Percentiles rank a stretch among this genome's conserved stretches.
phyloP scores from a whole-genome alignment of 1,284 basidiomycete genomes.

The Cutaneotrichosporon cavernicola region DNA sequence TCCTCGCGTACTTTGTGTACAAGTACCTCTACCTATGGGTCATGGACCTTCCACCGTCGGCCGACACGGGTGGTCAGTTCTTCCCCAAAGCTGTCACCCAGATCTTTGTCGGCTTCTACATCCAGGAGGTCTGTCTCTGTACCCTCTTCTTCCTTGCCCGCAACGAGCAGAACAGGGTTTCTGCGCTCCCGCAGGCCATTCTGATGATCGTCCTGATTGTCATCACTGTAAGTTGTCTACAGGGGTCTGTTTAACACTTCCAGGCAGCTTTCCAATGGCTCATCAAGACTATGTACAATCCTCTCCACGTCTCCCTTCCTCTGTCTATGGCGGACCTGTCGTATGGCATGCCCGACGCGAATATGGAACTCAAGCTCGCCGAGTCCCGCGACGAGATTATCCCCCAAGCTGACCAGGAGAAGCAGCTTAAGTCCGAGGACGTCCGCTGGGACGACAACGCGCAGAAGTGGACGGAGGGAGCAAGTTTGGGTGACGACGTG shows the following conservation, averaged over 20 bases:
- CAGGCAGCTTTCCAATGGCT: conserved; percentile 63
- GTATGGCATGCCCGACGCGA: conserved; percentile 54
- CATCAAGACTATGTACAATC: conserved; percentile 63
- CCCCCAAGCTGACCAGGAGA: conserved; percentile 8
- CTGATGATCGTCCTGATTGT: conserved; percentile 81
- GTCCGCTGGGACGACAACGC: background rate
- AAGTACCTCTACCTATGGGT: conserved; percentile 84
- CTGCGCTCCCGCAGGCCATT: conserved; percentile 68
- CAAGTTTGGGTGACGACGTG: background rate
- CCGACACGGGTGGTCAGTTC: conserved; percentile 90
- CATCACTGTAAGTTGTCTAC: conserved; percentile 63
- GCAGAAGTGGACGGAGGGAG: background rate
- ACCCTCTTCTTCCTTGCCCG: conserved; percentile 84
- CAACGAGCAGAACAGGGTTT: conserved; percentile 58
- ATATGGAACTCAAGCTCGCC: conserved; percentile 1
- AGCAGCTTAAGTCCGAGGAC: background rate
- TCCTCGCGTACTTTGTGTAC: conserved; percentile 78
- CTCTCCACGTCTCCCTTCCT: conserved; percentile 64
- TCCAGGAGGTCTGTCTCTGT: conserved; percentile 73
- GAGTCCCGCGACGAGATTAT: conserved; percentile 15
- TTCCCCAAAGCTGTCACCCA: conserved; percentile 94
- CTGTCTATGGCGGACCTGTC: conserved; percentile 72
- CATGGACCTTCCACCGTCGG: conserved; percentile 67
- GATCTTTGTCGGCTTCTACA: conserved; percentile 87
- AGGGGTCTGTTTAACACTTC: conserved; percentile 49